Evolutionary conservation across 768 basidiomycete species (phyloP).

Genomic region (Myochromella boudieri): DNA sequence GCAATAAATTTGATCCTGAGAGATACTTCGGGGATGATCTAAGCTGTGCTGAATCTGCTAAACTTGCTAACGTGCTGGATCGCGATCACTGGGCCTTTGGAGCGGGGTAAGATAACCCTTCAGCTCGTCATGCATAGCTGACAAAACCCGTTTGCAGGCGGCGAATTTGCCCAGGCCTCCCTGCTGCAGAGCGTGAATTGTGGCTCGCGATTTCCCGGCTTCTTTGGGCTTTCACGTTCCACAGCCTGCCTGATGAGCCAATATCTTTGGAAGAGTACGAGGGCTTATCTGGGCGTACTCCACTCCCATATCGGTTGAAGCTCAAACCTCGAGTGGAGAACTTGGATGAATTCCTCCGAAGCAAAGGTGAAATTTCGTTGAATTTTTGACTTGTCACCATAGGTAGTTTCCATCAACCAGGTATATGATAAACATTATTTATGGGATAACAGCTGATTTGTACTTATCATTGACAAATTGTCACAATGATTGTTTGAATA

Average conservation of each 20-base stretch:
- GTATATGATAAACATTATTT: too few relatives aligned
- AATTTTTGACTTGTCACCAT: neutral
- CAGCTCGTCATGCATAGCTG: neutral
- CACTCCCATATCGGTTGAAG: conserved; percentile 36
- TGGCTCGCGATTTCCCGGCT: conserved; percentile 41
- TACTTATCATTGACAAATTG: too few relatives aligned
- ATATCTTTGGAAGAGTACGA: conserved; percentile 46
- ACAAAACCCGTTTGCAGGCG: conserved; percentile 20
- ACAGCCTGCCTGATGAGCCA: conserved; percentile 36
- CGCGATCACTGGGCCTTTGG: conserved; percentile 53
- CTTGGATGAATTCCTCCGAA: conserved; percentile 19
- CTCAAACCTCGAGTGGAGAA: conserved; percentile 27
- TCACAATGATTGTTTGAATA: too few relatives aligned
- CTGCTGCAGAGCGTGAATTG: conserved; percentile 44
- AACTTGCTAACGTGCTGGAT: conserved; percentile 37
- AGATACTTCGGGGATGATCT: conserved; percentile 38
- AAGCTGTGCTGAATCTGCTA: conserved; percentile 40
- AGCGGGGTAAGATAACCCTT: conserved; percentile 38
- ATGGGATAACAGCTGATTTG: too few relatives aligned
- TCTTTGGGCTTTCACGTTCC: conserved; percentile 43
- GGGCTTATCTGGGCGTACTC: conserved; percentile 41
- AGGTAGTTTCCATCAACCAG: neutral
- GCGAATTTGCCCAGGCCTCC: conserved; percentile 43
- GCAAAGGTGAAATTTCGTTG: neutral
- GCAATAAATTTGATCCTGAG: conserved; percentile 32